Evolutionary conservation across 495 filamentous ascomycete species (phyloP).

Genomic region (Hypomontagnella monticulosa): DNA sequence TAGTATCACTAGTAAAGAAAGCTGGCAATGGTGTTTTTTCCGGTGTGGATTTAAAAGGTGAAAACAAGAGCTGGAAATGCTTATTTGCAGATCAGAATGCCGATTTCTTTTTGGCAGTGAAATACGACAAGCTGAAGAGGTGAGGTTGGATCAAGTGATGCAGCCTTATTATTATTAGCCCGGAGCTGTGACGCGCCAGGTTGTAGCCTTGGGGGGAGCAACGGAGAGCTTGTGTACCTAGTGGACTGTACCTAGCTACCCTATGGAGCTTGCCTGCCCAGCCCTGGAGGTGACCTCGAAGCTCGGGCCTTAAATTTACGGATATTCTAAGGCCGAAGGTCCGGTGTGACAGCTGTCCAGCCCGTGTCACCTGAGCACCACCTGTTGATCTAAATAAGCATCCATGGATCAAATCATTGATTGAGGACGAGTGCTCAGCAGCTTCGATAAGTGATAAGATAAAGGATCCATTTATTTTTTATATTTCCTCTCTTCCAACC

Average conservation of each 20-base stretch:
- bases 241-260: background rate
- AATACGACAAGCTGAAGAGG: slow-evolving; percentile 7
- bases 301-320: slow-evolving; percentile 22
- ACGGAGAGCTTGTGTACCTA: background rate
- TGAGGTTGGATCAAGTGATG: slow-evolving; percentile 30
- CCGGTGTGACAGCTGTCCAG: too few species aligned
- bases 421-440: too few species aligned
- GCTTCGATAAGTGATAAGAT: background rate
- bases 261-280: slow-evolving; percentile 3
- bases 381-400: too few species aligned
- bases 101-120: slow-evolving; percentile 1
- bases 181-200: slow-evolving; percentile 42
- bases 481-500: too few species aligned
- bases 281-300: too few species aligned
- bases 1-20: slow-evolving; percentile 19
- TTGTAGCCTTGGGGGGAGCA: slow-evolving; percentile 28
- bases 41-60: slow-evolving; percentile 1
- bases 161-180: slow-evolving; percentile 38
- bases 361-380: too few species aligned
- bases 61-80: background rate
- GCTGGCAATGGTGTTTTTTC: slow-evolving; percentile 9
- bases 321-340: slow-evolving; percentile 13
- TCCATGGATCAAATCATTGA: too few species aligned
- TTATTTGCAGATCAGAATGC: slow-evolving; percentile 6
- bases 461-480: background rate